These are phyloP conservation scores for Erigeron philadelphicus DNA, from an alignment of 140 eudicot species.

Conservation along the genomic window DNA sequence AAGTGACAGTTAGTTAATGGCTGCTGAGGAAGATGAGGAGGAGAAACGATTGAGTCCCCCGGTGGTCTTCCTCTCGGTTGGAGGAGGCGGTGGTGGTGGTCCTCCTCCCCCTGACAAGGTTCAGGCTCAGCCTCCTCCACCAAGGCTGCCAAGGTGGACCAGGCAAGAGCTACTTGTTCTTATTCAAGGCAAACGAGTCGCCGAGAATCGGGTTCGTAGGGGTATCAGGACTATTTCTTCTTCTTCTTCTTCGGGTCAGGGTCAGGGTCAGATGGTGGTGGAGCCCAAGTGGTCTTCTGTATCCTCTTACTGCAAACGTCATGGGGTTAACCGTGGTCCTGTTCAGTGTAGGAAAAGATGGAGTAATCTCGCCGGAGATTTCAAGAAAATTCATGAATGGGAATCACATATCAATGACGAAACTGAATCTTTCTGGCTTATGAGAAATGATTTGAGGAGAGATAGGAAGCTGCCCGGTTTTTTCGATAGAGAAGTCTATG, in stretches of 20 bases:
- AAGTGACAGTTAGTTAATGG: too few species aligned
- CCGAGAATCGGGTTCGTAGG: conserved; percentile 71
- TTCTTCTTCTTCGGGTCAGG: conserved; percentile 17
- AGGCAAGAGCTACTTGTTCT: conserved; percentile 78
- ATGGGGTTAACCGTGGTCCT: conserved; percentile 88
- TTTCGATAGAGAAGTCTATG: conserved; percentile 79
- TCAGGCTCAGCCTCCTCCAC: conserved; percentile 36
- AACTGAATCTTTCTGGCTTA: conserved; percentile 64
- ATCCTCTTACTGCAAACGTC: conserved; percentile 74
- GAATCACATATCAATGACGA: conserved; percentile 37
- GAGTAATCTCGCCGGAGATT: conserved; percentile 90
- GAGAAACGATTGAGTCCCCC: too few species aligned
- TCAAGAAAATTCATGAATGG: conserved; percentile 83
- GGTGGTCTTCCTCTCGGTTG: too few species aligned
- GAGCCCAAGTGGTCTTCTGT: conserved; percentile 93
- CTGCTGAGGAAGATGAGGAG: too few species aligned
- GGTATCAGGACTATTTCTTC: conserved; percentile 42
- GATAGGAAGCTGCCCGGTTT: conserved; percentile 86
- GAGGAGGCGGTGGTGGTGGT: too few species aligned
- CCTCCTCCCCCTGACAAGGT: too few species aligned
- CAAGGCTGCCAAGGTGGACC: conserved; percentile 84
- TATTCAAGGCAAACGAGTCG: conserved; percentile 72
- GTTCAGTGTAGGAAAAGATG: conserved; percentile 95
- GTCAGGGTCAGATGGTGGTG: conserved; percentile 41
- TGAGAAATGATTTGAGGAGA: conserved; percentile 86